phyloP scores from a whole-genome alignment of 192 early-diverging fungal genomes.

The Podila horticola region DNA sequence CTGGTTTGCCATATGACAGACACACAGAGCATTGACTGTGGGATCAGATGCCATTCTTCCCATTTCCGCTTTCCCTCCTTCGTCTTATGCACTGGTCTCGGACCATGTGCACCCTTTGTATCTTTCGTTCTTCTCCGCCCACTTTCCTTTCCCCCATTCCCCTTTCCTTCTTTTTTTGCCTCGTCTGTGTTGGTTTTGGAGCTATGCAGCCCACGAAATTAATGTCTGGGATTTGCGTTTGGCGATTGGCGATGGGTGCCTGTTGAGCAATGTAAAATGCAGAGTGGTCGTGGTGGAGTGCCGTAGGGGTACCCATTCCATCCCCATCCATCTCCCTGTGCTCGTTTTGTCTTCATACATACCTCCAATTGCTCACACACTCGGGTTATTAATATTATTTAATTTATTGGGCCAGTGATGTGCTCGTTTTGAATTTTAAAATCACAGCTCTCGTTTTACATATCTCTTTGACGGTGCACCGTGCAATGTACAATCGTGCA shows the following conservation, averaged over 20 bases:
- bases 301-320: no score
- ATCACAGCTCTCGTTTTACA: not conserved
- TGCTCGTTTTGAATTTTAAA: not conserved
- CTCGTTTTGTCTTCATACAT: no score
- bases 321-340: no score
- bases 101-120: constrained; percentile 2
- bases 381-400: not conserved
- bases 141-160: not conserved
- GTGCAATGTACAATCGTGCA: not conserved
- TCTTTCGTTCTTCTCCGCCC: not conserved
- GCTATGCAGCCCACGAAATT: not conserved
- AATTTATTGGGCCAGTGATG: not conserved
- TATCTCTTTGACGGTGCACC: not conserved
- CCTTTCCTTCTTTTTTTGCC: no score
- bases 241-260: no score
- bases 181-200: not conserved
- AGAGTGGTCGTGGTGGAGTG: not conserved
- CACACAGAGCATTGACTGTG: not conserved
- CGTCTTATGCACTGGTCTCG: not conserved
- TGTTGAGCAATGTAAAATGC: not conserved
- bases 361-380: not conserved
- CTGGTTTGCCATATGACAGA: not conserved
- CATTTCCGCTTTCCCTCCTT: not conserved
- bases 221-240: no score
- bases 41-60: not conserved